These are phyloP conservation scores for Apiotrichum porosum DNA, from an alignment of 1,284 basidiomycete genomes.

Conservation along the genomic window DNA sequence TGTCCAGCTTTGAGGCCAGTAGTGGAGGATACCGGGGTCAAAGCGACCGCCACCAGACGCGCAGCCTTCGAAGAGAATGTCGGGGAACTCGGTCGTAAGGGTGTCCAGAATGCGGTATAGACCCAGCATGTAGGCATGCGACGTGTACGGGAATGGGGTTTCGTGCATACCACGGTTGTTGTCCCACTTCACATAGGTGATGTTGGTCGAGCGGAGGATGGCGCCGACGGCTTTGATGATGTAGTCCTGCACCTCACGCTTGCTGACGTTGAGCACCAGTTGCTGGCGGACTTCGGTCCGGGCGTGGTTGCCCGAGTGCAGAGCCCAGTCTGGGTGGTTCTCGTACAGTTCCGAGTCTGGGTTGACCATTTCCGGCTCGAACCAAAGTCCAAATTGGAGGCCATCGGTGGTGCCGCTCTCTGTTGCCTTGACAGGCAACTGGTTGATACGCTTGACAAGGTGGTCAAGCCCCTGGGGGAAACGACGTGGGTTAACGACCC, in stretches of 20 bases:
- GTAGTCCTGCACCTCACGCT: conserved; percentile 25
- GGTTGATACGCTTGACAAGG: conserved; percentile 15
- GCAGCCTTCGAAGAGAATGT: conserved; percentile 28
- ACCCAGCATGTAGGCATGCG: conserved; percentile 27
- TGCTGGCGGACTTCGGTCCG: conserved; percentile 22
- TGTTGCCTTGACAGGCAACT: too few species aligned
- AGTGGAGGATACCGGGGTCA: too few species aligned
- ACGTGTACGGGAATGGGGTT: conserved; percentile 12
- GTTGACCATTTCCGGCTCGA: conserved; percentile 36
- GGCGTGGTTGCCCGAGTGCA: conserved; percentile 11
- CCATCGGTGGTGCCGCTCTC: conserved; percentile 4
- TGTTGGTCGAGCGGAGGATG: conserved; percentile 15
- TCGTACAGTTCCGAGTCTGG: conserved; percentile 24
- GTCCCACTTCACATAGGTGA: conserved; percentile 34
- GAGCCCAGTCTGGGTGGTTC: conserved; percentile 26
- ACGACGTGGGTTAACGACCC: conserved; percentile 18
- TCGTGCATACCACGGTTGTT: conserved; percentile 30
- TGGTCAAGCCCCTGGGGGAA: conserved; percentile 21
- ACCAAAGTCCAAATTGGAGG: conserved; percentile 32
- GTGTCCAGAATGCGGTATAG: conserved; percentile 24
- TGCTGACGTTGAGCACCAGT: conserved; percentile 25
- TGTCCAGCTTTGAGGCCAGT: conserved; percentile 28
- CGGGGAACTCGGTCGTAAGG: conserved; percentile 21
- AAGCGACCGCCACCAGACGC: conserved; percentile 30
- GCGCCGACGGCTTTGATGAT: conserved; percentile 17